A percentile compares a stretch with the other conserved stretches of the same genome.
These are phyloP conservation scores for Microcyclosporella mali DNA, from an alignment of 2,329 filamentous ascomycete species.

Conservation along the genomic window DNA sequence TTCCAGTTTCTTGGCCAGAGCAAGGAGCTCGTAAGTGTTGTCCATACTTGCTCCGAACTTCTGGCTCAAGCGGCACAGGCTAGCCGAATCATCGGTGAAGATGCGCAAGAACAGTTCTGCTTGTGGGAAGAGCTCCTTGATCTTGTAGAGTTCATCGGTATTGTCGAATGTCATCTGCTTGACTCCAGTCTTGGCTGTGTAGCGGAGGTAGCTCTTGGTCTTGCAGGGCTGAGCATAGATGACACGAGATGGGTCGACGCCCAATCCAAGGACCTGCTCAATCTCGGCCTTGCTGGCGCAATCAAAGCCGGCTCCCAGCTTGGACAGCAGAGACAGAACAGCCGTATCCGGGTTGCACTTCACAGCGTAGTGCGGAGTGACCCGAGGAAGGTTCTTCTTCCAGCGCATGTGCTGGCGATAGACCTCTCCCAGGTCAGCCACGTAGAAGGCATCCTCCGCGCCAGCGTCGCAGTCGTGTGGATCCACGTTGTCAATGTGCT, in stretches of 20 bases:
- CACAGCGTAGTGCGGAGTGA: constrained; percentile 97
- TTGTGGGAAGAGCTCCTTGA: constrained; percentile 80
- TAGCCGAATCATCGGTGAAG: constrained; percentile 90
- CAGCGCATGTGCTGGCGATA: constrained; percentile 98
- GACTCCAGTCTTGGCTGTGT: constrained; percentile 75
- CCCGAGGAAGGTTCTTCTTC: constrained; percentile 87
- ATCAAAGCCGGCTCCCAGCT: constrained; percentile 90
- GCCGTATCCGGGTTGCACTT: constrained; percentile 96
- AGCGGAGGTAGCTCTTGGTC: constrained; percentile 95
- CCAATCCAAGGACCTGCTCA: constrained; percentile 77
- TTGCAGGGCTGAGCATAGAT: constrained; percentile 99
- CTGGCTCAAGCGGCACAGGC: constrained; percentile 88
- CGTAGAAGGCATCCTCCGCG: constrained; percentile 96
- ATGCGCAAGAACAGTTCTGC: constrained; percentile 93
- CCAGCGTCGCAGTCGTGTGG: constrained; percentile 82
- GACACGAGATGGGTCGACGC: constrained; percentile 80
- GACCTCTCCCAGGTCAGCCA: constrained; percentile 94
- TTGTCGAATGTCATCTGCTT: constrained; percentile 99
- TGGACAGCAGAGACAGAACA: constrained; percentile 79
- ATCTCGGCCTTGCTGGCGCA: constrained; percentile 98
- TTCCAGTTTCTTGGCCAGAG: constrained; percentile 70
- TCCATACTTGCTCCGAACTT: constrained; percentile 95
- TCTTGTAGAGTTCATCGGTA: constrained; percentile 94
- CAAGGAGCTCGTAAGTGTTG: constrained; percentile 67
- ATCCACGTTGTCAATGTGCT: constrained; percentile 77